These are phyloP conservation scores for Ophiocordyceps camponoti-rufipedis DNA, from an alignment of 2,329 filamentous ascomycete genomes.

Conservation along the genomic window DNA sequence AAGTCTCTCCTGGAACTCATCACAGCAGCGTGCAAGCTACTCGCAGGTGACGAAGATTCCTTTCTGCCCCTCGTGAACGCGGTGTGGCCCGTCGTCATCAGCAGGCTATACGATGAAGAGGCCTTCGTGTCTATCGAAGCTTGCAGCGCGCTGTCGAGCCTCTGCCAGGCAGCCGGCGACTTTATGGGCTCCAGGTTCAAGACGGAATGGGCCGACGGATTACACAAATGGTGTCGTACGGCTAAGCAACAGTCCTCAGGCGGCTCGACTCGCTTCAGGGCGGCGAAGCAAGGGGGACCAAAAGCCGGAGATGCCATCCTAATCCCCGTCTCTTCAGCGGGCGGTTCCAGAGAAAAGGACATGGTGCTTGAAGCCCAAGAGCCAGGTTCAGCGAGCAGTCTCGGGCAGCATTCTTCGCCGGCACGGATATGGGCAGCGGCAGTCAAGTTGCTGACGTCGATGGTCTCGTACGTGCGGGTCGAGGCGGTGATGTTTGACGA, in stretches of 20 bases:
- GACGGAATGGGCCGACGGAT: conserved; percentile 46
- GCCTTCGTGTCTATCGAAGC: conserved; percentile 52
- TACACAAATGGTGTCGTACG: conserved; percentile 29
- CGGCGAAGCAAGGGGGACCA: not conserved
- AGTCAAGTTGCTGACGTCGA: conserved; percentile 35
- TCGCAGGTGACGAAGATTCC: conserved; percentile 59
- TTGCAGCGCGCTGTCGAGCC: conserved; percentile 44
- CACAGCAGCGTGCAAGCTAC: conserved; percentile 48
- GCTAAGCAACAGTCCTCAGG: conserved; percentile 20
- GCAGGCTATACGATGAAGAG: conserved; percentile 48
- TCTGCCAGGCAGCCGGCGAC: conserved; percentile 58
- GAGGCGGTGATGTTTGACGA: conserved; percentile 55
- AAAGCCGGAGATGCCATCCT: conserved; percentile 7
- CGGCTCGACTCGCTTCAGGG: conserved; percentile 2
- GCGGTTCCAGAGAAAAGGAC: conserved; percentile 6
- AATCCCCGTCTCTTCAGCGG: conserved; percentile 13
- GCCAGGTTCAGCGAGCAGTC: conserved; percentile 12
- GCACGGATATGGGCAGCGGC: conserved; percentile 47
- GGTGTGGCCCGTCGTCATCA: conserved; percentile 68
- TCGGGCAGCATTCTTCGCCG: conserved; percentile 42
- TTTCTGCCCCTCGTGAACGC: conserved; percentile 83
- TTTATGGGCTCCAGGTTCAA: conserved; percentile 66
- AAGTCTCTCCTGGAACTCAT: conserved; percentile 64
- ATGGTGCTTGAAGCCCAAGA: conserved; percentile 1
- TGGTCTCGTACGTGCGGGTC: conserved; percentile 46